Conservation (phyloP, 352 stramenopile species). For the Phytophthora tentaculata region DNA sequence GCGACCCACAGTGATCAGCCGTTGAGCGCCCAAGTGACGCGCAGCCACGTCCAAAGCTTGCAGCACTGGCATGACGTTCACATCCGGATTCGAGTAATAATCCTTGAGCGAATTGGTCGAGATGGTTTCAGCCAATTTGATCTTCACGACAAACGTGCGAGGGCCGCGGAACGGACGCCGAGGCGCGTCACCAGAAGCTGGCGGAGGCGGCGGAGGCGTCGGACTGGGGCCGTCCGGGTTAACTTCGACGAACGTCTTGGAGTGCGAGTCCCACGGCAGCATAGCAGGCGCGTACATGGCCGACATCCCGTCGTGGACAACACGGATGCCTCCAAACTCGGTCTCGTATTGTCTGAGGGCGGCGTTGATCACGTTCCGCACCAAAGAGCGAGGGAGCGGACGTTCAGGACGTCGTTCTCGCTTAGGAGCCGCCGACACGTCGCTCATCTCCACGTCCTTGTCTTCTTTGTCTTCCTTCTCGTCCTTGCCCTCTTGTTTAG, state of each 20-base stretch:
- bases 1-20: conserved; percentile 62
- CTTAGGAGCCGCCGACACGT: conserved; percentile 30
- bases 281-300: conserved; percentile 57
- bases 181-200: conserved; percentile 28
- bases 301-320: conserved; percentile 73
- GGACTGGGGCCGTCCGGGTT: conserved; percentile 50
- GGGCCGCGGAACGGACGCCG: conserved; percentile 43
- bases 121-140: conserved; percentile 74
- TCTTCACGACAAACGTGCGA: conserved; percentile 68
- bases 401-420: conserved; percentile 36
- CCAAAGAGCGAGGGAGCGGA: conserved; percentile 51
- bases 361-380: conserved; percentile 70
- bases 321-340: conserved; percentile 59
- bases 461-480: conserved; percentile 39
- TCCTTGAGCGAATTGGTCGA: conserved; percentile 46
- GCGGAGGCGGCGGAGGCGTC: conserved; percentile 18
- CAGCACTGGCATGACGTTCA: conserved; percentile 65
- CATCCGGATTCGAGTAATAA: conserved; percentile 63
- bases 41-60: conserved; percentile 80
- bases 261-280: conserved; percentile 55
- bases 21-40: conserved; percentile 62
- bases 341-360: conserved; percentile 53
- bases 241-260: conserved; percentile 56
- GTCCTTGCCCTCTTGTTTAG: conserved; percentile 39
- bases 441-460: conserved; percentile 60